A percentile compares a stretch with the other conserved stretches of the same genome.
phyloP scores from a whole-genome alignment of 441 rosid species.

The Rhodomyrtus psidioides region DNA sequence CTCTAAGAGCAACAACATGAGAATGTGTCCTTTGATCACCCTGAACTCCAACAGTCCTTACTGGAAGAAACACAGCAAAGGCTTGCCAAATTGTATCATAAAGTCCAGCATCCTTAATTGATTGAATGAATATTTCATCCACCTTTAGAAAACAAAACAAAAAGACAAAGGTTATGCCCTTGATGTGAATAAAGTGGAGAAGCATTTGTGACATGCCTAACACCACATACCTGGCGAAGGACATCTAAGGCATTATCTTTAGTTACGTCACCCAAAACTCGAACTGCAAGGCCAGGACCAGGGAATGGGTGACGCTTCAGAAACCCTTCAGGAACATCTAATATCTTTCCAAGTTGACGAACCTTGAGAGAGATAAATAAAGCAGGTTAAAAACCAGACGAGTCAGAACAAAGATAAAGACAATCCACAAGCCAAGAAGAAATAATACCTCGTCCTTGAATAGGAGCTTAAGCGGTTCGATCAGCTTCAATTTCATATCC shows the following conservation, averaged over 20 bases:
- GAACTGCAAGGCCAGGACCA: slow-evolving; percentile 92
- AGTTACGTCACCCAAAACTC: slow-evolving; percentile 84
- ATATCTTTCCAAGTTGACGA: slow-evolving; percentile 72
- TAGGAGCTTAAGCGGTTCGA: slow-evolving; percentile 87
- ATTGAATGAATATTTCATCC: slow-evolving; percentile 92
- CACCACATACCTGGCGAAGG: slow-evolving; percentile 56
- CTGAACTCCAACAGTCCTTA: slow-evolving; percentile 91
- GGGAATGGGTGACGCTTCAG: slow-evolving; percentile 94
- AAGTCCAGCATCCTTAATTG: slow-evolving; percentile 90
- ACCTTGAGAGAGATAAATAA: slow-evolving; percentile 36
- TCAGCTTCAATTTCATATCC: slow-evolving; percentile 89
- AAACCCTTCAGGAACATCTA: slow-evolving; percentile 69
- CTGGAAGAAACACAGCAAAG: slow-evolving; percentile 90
- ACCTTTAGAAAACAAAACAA: slow-evolving; percentile 31
- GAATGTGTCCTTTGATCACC: slow-evolving; percentile 98
- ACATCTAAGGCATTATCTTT: slow-evolving; percentile 79
- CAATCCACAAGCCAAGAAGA: neutral
- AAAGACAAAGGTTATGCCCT: neutral
- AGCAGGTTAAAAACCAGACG: neutral
- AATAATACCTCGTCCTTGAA: slow-evolving; percentile 80
- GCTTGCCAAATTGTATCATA: slow-evolving; percentile 96
- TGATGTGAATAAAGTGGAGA: neutral
- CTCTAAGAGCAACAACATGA: slow-evolving; percentile 92
- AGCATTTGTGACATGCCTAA: neutral
- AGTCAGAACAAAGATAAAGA: neutral